These are phyloP conservation scores for Berberis thunbergii DNA, from an alignment of 164 flowering plant species.

Conservation along the genomic window DNA sequence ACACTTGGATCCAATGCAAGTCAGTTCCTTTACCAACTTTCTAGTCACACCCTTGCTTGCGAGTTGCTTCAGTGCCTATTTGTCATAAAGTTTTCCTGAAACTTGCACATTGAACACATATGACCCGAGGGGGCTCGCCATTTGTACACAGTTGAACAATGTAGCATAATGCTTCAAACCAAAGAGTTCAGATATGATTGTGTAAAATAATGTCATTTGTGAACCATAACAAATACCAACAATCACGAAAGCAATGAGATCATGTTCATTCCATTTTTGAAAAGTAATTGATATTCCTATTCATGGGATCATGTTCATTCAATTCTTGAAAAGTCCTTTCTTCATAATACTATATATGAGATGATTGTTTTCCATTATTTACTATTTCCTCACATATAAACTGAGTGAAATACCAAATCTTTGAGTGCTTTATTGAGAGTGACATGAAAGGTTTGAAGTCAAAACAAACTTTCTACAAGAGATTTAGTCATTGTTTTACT, in stretches of 20 bases:
- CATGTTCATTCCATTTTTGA: no score
- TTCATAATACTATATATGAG: no score
- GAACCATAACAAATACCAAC: not conserved
- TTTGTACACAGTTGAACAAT: slow-evolving; percentile 28
- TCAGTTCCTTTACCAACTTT: slow-evolving; percentile 25
- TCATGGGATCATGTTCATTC: no score
- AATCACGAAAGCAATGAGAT: not conserved
- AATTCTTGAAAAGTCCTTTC: no score
- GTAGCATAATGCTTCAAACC: slow-evolving; percentile 32
- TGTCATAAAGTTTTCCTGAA: slow-evolving; percentile 40
- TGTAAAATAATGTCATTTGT: not conserved
- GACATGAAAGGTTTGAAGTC: no score
- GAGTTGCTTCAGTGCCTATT: slow-evolving; percentile 34
- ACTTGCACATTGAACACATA: slow-evolving; percentile 40
- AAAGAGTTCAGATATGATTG: slow-evolving; percentile 33
- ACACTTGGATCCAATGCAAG: slow-evolving; percentile 43
- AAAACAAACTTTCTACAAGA: no score
- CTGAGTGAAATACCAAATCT: no score
- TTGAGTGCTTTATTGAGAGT: no score
- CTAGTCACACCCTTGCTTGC: not conserved
- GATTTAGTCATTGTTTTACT: no score
- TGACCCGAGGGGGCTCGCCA: slow-evolving; percentile 50
- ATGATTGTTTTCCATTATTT: no score
- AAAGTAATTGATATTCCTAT: no score
- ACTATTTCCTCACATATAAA: no score